Evolutionary conservation across 164 flowering plant species (phyloP), one percentile per base, ranked within the genome.

Genomic region (Akebia trifoliata): DNA sequence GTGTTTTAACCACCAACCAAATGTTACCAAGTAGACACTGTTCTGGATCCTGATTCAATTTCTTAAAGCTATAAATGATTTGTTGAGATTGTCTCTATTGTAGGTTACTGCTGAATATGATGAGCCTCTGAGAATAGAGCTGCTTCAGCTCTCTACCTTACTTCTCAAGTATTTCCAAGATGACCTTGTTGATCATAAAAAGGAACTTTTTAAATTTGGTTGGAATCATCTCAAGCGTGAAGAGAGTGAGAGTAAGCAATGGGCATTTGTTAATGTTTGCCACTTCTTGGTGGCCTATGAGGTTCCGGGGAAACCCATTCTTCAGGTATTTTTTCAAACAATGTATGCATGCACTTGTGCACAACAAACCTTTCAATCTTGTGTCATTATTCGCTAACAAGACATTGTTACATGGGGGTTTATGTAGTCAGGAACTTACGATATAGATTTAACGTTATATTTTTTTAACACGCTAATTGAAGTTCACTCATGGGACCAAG

Each of bases 211-310:
- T 31, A 94, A 94, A 65, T 94, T 94, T 82, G 99, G 99, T 1
- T 94, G 99, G 99, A 90, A 94, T 76, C 99, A 94, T 78, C 95
- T 94, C 22, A 94, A 94, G 74, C 93, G 99, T 47, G 99, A 94
- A 79, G 99, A 94, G 56, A 88, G 96, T 85, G 97, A 97, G 40
- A 94, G 99, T 72, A 94, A 94, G 75, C 99, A 94, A 70, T 94
- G 99, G 97, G 99, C 99, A 46, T 94, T 94, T 78, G 96, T 94
- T 56, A 94, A 94, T 74, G 99, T 94, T 46, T 94, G 99, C 77
- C 97, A 94, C 71, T 94, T 94, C 65, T 62, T 94, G 79, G 97
- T 90, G 74, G 97, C 99, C 12, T 94, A 94, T 77, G 97, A 94
- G 64, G 99, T 97, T 56, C 99, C 99, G 28, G 99, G 90, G 63